A percentile compares a stretch with the other conserved stretches of the same genome.
Conservation (phyloP, 495 filamentous ascomycete species). For the Annulohypoxylon nitens region DNA sequence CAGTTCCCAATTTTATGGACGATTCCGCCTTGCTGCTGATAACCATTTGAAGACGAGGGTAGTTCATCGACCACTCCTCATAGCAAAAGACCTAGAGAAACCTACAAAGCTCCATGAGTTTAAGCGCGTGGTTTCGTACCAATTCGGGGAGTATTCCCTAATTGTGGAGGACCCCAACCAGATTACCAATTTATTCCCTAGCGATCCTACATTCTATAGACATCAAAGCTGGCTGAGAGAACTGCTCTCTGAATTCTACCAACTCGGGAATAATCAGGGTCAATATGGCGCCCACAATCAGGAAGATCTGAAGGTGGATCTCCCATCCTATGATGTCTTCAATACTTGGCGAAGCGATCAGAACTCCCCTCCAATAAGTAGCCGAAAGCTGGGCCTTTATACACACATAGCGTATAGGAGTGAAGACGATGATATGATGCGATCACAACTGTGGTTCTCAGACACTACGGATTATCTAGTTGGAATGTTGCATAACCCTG, state of each 20-base stretch:
- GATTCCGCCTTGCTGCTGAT: neutral
- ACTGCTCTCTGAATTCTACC: neutral
- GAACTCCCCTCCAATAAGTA: neutral
- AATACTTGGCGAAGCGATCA: neutral
- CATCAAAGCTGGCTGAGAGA: too few species aligned
- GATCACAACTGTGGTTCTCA: neutral
- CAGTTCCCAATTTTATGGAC: neutral
- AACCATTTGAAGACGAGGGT: neutral
- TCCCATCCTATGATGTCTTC: neutral
- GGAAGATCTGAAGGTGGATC: neutral
- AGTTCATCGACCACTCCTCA: neutral
- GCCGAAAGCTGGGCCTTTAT: neutral
- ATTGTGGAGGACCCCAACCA: neutral
- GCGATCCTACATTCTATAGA: neutral
- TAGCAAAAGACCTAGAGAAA: neutral
- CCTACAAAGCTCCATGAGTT: neutral
- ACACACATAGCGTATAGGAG: neutral
- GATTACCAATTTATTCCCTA: neutral
- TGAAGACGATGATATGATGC: neutral
- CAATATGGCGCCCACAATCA: neutral
- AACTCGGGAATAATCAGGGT: too few species aligned
- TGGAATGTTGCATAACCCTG: neutral
- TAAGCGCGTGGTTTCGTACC: slow-evolving; percentile 6
- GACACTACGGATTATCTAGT: neutral
- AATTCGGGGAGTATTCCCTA: neutral